phyloP scores from a whole-genome alignment of 441 rosid species.

The Pelargonium fulgidum region DNA sequence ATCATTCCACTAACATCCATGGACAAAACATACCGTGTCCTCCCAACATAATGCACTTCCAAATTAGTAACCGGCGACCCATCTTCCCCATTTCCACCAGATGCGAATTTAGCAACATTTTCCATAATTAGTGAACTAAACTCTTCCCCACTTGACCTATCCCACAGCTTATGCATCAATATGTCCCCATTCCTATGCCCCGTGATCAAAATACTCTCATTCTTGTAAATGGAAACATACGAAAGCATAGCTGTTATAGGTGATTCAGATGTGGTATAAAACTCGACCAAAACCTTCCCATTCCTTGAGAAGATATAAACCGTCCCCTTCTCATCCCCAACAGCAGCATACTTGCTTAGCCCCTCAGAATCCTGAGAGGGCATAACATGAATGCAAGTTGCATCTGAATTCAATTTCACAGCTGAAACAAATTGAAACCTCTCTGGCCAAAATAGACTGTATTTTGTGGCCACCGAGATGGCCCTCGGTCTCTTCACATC shows the following conservation, averaged over 20 bases:
- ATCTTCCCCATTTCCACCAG: slow-evolving; percentile 34
- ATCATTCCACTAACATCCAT: slow-evolving; percentile 63
- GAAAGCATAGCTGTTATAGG: slow-evolving; percentile 79
- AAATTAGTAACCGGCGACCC: slow-evolving; percentile 48
- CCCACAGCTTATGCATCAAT: slow-evolving; percentile 60
- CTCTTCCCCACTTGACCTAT: slow-evolving; percentile 60
- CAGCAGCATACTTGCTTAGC: slow-evolving; percentile 70
- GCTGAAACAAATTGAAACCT: slow-evolving; percentile 83
- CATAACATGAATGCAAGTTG: slow-evolving; percentile 60
- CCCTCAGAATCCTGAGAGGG: slow-evolving; percentile 81
- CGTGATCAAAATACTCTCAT: slow-evolving; percentile 67
- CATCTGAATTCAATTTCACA: slow-evolving; percentile 68
- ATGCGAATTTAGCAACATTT: slow-evolving; percentile 38
- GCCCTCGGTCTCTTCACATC: slow-evolving; percentile 37
- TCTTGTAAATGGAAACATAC: slow-evolving; percentile 53
- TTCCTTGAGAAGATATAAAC: slow-evolving; percentile 64
- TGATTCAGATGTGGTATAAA: slow-evolving; percentile 41
- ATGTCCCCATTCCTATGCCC: slow-evolving; percentile 76
- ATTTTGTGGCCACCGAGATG: slow-evolving; percentile 48
- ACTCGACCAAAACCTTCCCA: slow-evolving; percentile 74
- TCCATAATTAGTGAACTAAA: slow-evolving; percentile 50
- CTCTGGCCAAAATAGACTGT: slow-evolving; percentile 85
- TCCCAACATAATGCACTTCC: slow-evolving; percentile 85
- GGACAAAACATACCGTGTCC: slow-evolving; percentile 60
- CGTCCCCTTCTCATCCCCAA: slow-evolving; percentile 78